phyloP scores from a whole-genome alignment of 176 grass and related monocot genomes.

The Otatea glauca region DNA sequence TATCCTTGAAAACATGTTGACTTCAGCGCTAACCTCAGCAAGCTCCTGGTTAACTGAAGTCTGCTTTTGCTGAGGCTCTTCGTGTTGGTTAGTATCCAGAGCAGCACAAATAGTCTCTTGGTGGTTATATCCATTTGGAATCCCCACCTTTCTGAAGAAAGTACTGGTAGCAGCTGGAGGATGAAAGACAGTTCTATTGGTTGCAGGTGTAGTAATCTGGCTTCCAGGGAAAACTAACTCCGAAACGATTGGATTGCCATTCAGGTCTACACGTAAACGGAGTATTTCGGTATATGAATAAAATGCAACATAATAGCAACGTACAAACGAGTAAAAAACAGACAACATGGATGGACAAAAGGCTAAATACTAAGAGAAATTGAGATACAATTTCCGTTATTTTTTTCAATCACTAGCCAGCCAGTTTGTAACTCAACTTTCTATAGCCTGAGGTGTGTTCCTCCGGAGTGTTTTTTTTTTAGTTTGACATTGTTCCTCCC shows the following conservation, averaged over 20 bases:
- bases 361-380: not conserved
- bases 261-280: conserved; percentile 58
- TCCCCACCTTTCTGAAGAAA: conserved; percentile 37
- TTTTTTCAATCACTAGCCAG: not conserved
- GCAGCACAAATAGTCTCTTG: conserved; percentile 37
- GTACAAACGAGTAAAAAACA: not conserved
- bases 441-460: no score
- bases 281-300: conserved; percentile 22
- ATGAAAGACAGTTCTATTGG: conserved; percentile 43
- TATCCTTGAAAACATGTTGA: conserved; percentile 54
- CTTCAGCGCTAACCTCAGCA: conserved; percentile 37
- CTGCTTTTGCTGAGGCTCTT: conserved; percentile 48
- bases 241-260: conserved; percentile 53
- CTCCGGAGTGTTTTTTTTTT: not conserved
- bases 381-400: not conserved
- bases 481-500: no score
- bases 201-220: conserved; percentile 62
- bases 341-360: not conserved
- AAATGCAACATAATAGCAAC: conserved; percentile 18
- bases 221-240: conserved; percentile 59
- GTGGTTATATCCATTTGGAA: conserved; percentile 48
- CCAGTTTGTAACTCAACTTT: not conserved
- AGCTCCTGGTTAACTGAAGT: conserved; percentile 41
- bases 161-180: conserved; percentile 42
- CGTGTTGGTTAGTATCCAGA: conserved; percentile 33